Conservation (phyloP, 2,329 filamentous ascomycete species). For the Hymenoscyphus albidus region DNA sequence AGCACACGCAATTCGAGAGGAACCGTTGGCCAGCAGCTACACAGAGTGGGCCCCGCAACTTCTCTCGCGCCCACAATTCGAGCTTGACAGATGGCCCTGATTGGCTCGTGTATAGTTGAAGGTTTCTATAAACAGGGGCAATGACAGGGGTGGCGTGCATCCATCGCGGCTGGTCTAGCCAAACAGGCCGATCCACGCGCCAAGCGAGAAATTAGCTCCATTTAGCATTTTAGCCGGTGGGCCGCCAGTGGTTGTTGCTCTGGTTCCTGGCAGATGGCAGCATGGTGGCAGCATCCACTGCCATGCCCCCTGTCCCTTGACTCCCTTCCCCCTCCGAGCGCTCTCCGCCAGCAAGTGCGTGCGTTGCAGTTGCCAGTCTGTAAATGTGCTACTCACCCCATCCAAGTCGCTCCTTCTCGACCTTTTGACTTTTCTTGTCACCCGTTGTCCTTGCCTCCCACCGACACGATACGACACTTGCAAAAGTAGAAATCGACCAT, state of each 20-base stretch:
- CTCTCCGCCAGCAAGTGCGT: background rate
- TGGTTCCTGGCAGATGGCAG: background rate
- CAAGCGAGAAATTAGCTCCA: background rate
- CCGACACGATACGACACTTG: background rate
- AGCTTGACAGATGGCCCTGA: background rate
- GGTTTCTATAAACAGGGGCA: background rate
- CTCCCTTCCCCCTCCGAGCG: background rate
- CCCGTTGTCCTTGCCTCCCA: slow-evolving; percentile 9
- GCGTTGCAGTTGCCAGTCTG: background rate
- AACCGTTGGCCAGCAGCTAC: background rate
- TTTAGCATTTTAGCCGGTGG: background rate
- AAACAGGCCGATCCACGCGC: slow-evolving; percentile 1
- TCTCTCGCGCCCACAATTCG: background rate
- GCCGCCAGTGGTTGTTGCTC: no score
- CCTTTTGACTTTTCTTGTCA: slow-evolving; percentile 3
- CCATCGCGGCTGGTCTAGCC: background rate
- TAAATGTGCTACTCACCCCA: background rate
- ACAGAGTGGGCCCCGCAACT: background rate
- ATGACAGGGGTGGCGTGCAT: background rate
- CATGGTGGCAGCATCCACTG: background rate
- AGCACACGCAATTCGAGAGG: background rate
- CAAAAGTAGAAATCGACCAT: background rate
- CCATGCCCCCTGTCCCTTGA: no score
- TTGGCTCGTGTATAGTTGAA: background rate
- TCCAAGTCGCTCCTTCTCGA: background rate